Conservation (phyloP, 2,329 filamentous ascomycete genomes). For the Raffaelea albimanens region DNA sequence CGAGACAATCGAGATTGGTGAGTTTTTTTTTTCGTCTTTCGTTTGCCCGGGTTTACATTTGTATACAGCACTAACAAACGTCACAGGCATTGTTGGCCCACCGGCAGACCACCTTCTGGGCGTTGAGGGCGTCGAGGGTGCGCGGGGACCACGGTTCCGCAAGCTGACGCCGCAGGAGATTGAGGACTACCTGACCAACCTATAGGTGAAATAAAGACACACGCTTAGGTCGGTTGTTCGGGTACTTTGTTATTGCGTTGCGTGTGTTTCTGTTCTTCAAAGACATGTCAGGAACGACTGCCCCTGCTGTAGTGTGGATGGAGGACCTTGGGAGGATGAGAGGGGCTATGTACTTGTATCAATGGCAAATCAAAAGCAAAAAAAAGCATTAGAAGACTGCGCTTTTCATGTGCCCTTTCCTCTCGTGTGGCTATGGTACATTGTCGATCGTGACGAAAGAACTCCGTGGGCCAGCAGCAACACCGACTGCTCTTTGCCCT, state of each 20-base stretch:
- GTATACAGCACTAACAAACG: not conserved
- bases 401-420: not conserved
- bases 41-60: not conserved
- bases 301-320: too few relatives aligned
- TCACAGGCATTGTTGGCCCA: constrained; percentile 82
- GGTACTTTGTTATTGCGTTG: not conserved
- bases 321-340: constrained; percentile 5
- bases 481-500: constrained; percentile 24
- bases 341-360: constrained; percentile 12
- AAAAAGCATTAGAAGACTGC: constrained; percentile 10
- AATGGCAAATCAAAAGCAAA: constrained; percentile 4
- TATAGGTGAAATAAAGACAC: constrained; percentile 48
- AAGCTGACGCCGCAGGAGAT: constrained; percentile 97
- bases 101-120: constrained; percentile 90
- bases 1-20: constrained; percentile 95
- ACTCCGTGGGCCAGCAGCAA: constrained; percentile 37
- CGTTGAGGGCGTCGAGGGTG: constrained; percentile 79
- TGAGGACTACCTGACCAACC: constrained; percentile 97
- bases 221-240: not conserved
- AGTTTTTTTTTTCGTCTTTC: constrained; percentile 20
- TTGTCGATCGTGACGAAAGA: constrained; percentile 34
- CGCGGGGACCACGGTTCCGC: constrained; percentile 77
- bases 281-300: not conserved
- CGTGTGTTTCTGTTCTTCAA: constrained; percentile 3
- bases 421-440: not conserved